phyloP scores from a whole-genome alignment of 2,329 filamentous ascomycete genomes.

The Botrytis elliptica region DNA sequence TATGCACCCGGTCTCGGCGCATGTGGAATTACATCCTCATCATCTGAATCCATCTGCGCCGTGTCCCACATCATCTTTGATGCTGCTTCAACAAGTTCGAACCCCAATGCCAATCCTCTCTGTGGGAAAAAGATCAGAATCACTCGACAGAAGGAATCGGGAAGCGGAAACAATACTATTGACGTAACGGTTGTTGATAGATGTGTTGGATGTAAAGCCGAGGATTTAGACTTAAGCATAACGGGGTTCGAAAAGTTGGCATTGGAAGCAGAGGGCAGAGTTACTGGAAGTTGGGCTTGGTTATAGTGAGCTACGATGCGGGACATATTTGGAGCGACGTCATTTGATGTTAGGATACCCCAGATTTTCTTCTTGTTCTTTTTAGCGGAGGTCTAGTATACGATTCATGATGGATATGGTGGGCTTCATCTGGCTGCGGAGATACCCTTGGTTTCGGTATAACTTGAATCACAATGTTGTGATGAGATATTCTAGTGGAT shows the following conservation, averaged over 20 bases:
- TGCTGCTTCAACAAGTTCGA: conserved; percentile 48
- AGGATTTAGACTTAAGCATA: conserved; percentile 46
- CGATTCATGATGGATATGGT: not conserved
- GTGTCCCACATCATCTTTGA: conserved; percentile 69
- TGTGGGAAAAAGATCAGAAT: conserved; percentile 68
- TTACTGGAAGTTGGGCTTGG: conserved; percentile 42
- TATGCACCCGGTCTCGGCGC: conserved; percentile 66
- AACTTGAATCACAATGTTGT: not conserved
- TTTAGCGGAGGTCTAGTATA: not conserved
- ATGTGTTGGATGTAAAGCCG: conserved; percentile 47
- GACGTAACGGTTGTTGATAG: conserved; percentile 65
- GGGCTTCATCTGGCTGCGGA: not conserved
- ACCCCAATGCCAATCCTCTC: conserved; percentile 64
- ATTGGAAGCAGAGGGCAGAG: conserved; percentile 45
- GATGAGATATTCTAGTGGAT: not conserved
- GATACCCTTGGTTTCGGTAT: conserved; percentile 3
- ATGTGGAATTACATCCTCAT: conserved; percentile 59
- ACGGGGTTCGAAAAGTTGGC: conserved; percentile 47
- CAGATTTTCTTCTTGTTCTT: not conserved
- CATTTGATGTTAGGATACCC: not conserved
- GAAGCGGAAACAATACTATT: conserved; percentile 54
- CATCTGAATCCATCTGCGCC: conserved; percentile 61
- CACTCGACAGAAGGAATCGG: conserved; percentile 47
- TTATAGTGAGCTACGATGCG: conserved; percentile 23
- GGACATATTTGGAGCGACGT: not conserved